A percentile compares a stretch with the other conserved stretches of the same genome.
Conservation (phyloP, 73 alveolate genomes). For the Diophrys appendiculata region DNA sequence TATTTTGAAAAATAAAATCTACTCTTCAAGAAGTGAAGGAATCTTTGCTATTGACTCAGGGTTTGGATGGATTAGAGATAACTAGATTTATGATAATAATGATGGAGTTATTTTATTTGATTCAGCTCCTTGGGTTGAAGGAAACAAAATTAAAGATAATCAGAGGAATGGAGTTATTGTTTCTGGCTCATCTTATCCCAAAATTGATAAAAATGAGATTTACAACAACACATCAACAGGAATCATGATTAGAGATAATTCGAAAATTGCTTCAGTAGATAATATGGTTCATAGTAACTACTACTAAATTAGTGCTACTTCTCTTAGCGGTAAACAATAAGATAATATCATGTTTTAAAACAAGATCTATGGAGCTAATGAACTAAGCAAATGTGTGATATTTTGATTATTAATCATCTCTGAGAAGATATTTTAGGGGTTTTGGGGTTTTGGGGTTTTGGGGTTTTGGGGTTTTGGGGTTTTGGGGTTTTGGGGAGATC, state of each 20-base stretch:
- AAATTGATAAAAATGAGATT: conserved; percentile 57
- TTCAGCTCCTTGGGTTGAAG: conserved; percentile 76
- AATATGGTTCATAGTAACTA: conserved; percentile 63
- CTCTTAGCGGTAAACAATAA: not conserved
- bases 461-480: too few species aligned
- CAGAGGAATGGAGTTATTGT: conserved; percentile 87
- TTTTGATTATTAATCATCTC: not conserved
- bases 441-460: too few species aligned
- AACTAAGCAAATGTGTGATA: not conserved
- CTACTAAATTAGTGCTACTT: conserved; percentile 33
- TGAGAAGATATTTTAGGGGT: too few species aligned
- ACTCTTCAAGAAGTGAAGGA: conserved; percentile 92
- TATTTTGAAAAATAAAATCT: conserved; percentile 80
- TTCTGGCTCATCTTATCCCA: conserved; percentile 80
- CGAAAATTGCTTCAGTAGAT: conserved; percentile 26
- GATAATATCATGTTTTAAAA: not conserved
- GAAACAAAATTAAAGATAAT: conserved; percentile 82
- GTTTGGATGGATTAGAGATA: conserved; percentile 78
- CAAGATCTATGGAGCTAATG: not conserved
- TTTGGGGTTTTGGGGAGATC: not conserved
- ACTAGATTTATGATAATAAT: conserved; percentile 89
- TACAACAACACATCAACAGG: conserved; percentile 69
- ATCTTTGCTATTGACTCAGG: conserved; percentile 87
- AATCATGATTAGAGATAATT: conserved; percentile 64
- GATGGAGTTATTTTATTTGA: conserved; percentile 92